phyloP scores from a whole-genome alignment of 495 filamentous ascomycete species.

The Hypoxylon lenormandii region DNA sequence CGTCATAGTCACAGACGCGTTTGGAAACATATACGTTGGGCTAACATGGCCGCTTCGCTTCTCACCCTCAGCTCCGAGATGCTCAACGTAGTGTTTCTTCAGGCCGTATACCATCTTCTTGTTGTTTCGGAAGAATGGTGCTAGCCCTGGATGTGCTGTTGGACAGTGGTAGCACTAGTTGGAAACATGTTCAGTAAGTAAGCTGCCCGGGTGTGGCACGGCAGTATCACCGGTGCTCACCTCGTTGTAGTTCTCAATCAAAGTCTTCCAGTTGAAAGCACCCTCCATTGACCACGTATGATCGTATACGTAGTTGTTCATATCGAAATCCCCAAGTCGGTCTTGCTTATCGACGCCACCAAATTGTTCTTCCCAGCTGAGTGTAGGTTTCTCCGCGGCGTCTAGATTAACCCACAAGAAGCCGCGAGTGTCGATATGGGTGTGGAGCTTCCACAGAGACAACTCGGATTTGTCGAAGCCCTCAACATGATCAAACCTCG shows the following conservation, averaged over 20 bases:
- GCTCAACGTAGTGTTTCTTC: conserved; percentile 56
- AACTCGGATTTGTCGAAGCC: conserved; percentile 69
- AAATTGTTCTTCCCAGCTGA: conserved; percentile 60
- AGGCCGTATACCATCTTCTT: conserved; percentile 58
- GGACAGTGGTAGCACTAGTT: conserved; percentile 65
- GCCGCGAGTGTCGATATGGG: conserved; percentile 61
- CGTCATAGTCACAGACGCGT: conserved; percentile 60
- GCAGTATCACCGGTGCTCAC: no score
- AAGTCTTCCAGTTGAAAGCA: conserved; percentile 66
- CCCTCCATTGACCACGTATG: conserved; percentile 62
- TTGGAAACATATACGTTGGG: conserved; percentile 63
- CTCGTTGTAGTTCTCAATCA: conserved; percentile 65
- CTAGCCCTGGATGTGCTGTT: conserved; percentile 62
- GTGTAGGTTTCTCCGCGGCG: conserved; percentile 55
- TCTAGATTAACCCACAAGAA: conserved; percentile 68
- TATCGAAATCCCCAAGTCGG: conserved; percentile 56
- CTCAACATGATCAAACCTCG: conserved; percentile 64
- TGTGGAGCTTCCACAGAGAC: conserved; percentile 63
- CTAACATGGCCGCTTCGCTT: conserved; percentile 49
- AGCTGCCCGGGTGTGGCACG: no score
- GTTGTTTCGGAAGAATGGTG: conserved; percentile 57
- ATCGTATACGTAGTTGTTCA: conserved; percentile 62
- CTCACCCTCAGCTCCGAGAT: conserved; percentile 58
- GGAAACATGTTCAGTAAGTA: no score
- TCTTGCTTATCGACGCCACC: conserved; percentile 54